Evolutionary conservation across 208 protist genomes (phyloP), one percentile per base, ranked within the genome.

Genomic region (Trypanosoma theileri): DNA sequence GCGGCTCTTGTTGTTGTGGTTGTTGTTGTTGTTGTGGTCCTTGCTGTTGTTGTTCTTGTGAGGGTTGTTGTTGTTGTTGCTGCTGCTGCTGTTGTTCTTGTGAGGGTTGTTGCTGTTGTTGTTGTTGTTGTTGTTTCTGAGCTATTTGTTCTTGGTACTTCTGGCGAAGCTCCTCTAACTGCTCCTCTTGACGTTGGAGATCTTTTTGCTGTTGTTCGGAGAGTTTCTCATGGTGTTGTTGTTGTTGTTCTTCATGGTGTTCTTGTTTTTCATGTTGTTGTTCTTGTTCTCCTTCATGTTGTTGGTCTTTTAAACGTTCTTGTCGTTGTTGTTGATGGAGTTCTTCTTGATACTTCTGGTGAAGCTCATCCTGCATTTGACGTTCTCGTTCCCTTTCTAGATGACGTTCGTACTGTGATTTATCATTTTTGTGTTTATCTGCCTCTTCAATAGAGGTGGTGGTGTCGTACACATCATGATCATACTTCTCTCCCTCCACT

Each of bases 401-500:
- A n/a, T 59, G 40, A 41, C 46, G 46, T 17, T 63, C 14, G n/a
- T 64, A 16, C 35, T 62, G 14, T 19, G 10, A 4, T 21, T 51
- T 19, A 21, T 46, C 19, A 9, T 1, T 16, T 10, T 59, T 3
- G 45, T 73, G 40, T 11, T 50, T 68, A 11, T 55, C n/a, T 19
- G 4, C 13, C 51, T 79, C 56, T 19, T 69, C 42, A 1, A 53
- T 35, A 12, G 51, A 40, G 21, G 48, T 65, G 22, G 17, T 17
- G 13, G 44, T 53, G 1, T 26, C 35, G 44, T 78, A 74, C n/a
- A 93, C 75, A 59, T 95, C 79, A 59, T 89, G 76, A 54, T 80
- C 73, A 78, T 93, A 95, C 13, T 60, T 56, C 1, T 55, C 70
- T 11, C 66, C 76, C 19, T 64, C 68, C 17, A 94, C 50, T 4